Evolutionary conservation across 345 rosid genomes (phyloP), one percentile per base, ranked within the genome.

Genomic region (Cardamine occulta): DNA sequence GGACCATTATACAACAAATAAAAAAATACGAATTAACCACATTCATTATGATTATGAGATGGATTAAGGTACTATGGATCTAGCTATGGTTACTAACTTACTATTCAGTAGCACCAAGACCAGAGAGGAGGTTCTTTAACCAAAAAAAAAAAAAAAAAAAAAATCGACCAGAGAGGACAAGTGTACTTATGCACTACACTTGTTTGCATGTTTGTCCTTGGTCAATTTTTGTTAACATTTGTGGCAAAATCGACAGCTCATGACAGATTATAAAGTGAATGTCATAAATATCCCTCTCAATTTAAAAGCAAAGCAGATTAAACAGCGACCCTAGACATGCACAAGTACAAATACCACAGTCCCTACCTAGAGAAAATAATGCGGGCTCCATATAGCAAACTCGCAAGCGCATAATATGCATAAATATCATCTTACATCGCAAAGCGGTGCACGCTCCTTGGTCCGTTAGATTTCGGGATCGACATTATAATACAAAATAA

Each of bases 281-380:
- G 51, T 49, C 47, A 70, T 70, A 70, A 59, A 58, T 70, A 58
- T 70, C 29, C 47, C 32, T 58, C 28, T 48, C 74, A 58, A 31
- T 12, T 57, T 35, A 23, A 34, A 34, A 60, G 51, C 48, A 60
- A 59, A 70, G 34, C 45, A 57, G 47, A 56, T 24, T 54, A 26
- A 54, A 52, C 49, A 67, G 8, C 24, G 49, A 67, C 61, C 13
- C 45, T 45, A 18, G 56, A 70, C 56, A 70, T 57, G 32, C 74
- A 57, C 74, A 57, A 70, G 65, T 42, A 29, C 56, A 32, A 57
- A 13, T 34, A 59, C 0, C 18, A 62, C 49, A 34, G 48, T 18
- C 4, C 51, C 15, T 14, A 24, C 7, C 32, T 7, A 23, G 12
- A 45, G 4, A 24, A 14, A 54, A 54, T 26, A 6, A 54, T 24